Evolutionary conservation across 345 rosid species (phyloP), one percentile per base, ranked within the genome.

Genomic region (Passiflora organensis): DNA sequence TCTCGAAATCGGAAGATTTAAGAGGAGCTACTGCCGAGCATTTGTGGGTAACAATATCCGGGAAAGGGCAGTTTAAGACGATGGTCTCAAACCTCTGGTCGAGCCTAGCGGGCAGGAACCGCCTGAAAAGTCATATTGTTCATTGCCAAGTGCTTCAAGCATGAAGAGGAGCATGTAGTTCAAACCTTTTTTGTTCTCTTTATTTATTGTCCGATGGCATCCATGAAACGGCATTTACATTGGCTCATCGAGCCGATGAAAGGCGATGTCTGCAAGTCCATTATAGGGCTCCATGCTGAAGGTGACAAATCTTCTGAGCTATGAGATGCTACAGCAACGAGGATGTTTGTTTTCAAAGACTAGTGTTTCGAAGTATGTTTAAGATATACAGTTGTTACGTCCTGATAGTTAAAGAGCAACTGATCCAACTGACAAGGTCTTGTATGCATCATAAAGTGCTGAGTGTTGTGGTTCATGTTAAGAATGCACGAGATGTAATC

Each of bases 81-180:
- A 56, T 85, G 69, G 73, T 85, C n/a, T 72, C 80, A 14, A 80
- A 82, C 62, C 73, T 85, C n/a, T 80, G 72, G 84, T 85, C 84
- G 19, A 85, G 80, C 62, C 60, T 85, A 10, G 84, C 84, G 0
- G 82, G 93, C 6, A 65, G 86, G 80, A 80, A 69, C 67, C 80
- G 93, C 57, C 75, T 85, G 55, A 82, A 75, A 53, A 82, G 93
- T 71, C 84, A 80, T 68, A 76, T 85, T 23, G 81, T 85, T 60
- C 93, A 85, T 59, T 82, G 93, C 65, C 88, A 85, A 73, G 82
- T 78, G 67, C 93, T 85, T 51, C 84, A 72, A 73, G 86, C 88
- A 15, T 85, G 48, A 72, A 12, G 54, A 38, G 21, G 46, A 51
- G 56, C 58, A 36, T 39, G 6, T 53, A 34, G 46, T 51, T 44